Conservation (phyloP, 202 grass and related monocot genomes). For the Setaria italica region DNA sequence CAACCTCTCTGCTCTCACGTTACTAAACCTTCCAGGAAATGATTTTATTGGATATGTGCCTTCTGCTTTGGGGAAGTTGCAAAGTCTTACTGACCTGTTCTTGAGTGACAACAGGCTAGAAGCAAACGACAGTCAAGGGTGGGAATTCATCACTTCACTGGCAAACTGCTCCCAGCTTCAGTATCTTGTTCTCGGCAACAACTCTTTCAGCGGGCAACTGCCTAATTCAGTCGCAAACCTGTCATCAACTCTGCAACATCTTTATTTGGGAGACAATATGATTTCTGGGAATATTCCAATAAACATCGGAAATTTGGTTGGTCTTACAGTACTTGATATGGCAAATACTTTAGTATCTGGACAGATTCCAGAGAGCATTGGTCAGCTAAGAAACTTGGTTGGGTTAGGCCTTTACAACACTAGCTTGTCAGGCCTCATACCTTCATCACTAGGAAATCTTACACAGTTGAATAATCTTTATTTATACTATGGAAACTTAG, state of each 20-base stretch:
- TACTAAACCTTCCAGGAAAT: conserved; percentile 26
- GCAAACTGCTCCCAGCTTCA: conserved; percentile 29
- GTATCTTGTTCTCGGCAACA: neutral
- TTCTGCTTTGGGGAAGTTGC: conserved; percentile 19
- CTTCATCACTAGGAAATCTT: conserved; percentile 43
- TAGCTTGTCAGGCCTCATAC: conserved; percentile 42
- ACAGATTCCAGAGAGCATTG: conserved; percentile 32
- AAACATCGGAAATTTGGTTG: conserved; percentile 25
- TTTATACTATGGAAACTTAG: neutral
- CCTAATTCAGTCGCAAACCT: conserved; percentile 17
- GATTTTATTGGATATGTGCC: conserved; percentile 42
- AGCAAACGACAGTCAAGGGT: neutral
- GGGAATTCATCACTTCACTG: conserved; percentile 34
- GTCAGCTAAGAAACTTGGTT: conserved; percentile 35
- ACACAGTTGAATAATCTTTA: conserved; percentile 24
- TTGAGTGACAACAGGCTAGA: neutral
- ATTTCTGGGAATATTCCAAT: conserved; percentile 43
- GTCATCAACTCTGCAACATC: neutral
- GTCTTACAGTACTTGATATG: neutral
- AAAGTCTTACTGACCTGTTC: neutral
- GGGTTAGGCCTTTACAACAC: conserved; percentile 16
- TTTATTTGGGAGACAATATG: conserved; percentile 36
- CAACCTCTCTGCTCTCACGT: conserved; percentile 43
- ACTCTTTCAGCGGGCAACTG: conserved; percentile 31
- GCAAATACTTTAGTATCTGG: conserved; percentile 2